phyloP scores from a whole-genome alignment of 1,284 basidiomycete genomes.

The Fomitiporia mediterranea region DNA sequence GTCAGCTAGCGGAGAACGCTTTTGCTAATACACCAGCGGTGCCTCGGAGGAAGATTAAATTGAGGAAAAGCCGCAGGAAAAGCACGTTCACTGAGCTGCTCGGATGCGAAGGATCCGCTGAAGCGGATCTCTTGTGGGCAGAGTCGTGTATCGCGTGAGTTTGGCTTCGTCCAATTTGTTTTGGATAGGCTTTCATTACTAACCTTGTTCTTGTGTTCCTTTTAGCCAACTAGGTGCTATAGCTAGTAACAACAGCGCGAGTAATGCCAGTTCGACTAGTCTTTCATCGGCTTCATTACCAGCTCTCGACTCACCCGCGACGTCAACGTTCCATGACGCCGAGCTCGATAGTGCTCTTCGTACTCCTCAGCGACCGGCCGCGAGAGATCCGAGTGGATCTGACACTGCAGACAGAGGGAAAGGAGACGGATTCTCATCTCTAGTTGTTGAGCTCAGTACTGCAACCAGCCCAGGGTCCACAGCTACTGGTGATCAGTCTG shows the following conservation, averaged over 20 bases:
- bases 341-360: slow-evolving; percentile 10
- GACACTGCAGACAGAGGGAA: not conserved
- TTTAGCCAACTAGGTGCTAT: not conserved
- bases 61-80: slow-evolving; percentile 53
- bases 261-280: slow-evolving; percentile 24
- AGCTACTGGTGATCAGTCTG: slow-evolving; percentile 24
- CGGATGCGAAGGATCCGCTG: slow-evolving; percentile 40
- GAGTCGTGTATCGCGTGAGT: slow-evolving; percentile 64
- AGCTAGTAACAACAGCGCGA: slow-evolving; percentile 18
- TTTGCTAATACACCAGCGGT: slow-evolving; percentile 61
- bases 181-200: not conserved
- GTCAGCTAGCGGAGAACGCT: slow-evolving; percentile 50
- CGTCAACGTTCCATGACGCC: slow-evolving; percentile 31
- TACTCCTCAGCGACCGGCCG: not conserved
- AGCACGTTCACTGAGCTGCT: slow-evolving; percentile 70
- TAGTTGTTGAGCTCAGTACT: slow-evolving; percentile 65
- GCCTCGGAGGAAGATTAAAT: slow-evolving; percentile 31
- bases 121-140: slow-evolving; percentile 78
- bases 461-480: slow-evolving; percentile 26
- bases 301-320: slow-evolving; percentile 41
- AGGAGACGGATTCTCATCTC: slow-evolving; percentile 57
- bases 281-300: slow-evolving; percentile 41
- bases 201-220: not conserved
- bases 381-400: not conserved
- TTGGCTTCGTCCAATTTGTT: not conserved